Conservation (phyloP, 257 asterid genomes). For the Marsdenia floribunda region DNA sequence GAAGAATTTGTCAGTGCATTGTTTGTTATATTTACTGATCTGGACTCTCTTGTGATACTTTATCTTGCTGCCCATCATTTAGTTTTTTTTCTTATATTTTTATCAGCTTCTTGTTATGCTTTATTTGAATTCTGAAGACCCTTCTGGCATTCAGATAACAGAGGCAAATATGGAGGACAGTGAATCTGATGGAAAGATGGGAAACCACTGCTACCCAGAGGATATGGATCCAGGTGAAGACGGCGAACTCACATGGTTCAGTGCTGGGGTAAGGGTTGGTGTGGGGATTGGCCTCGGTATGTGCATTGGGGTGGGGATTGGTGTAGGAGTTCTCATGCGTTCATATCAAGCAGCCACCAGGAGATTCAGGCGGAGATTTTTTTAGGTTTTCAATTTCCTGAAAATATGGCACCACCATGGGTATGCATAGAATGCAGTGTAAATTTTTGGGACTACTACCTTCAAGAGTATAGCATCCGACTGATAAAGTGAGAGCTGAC, state of each 20-base stretch:
- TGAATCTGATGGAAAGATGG: constrained; percentile 26
- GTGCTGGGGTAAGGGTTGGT: constrained; percentile 45
- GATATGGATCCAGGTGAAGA: constrained; percentile 35
- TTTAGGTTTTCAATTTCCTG: constrained; percentile 19
- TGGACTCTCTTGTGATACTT: background rate
- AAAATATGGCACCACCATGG: background rate
- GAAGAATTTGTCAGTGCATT: background rate
- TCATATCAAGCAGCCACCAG: constrained; percentile 41
- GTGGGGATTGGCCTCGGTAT: constrained; percentile 43
- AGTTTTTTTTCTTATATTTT: background rate
- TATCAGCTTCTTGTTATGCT: background rate
- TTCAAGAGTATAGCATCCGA: background rate
- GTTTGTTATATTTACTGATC: background rate
- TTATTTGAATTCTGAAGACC: background rate
- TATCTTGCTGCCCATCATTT: background rate
- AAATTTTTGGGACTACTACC: constrained; percentile 1
- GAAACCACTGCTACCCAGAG: constrained; percentile 27
- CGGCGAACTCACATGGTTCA: constrained; percentile 36
- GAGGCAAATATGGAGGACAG: constrained; percentile 26
- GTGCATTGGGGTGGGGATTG: constrained; percentile 42
- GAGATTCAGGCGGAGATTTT: constrained; percentile 30
- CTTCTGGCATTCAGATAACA: constrained; percentile 18
- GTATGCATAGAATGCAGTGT: background rate
- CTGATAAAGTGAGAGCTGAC: background rate
- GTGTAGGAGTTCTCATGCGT: constrained; percentile 40